These are phyloP conservation scores for Casuarina cunninghamiana DNA, from an alignment of 306 rosid genomes.

Conservation along the genomic window DNA sequence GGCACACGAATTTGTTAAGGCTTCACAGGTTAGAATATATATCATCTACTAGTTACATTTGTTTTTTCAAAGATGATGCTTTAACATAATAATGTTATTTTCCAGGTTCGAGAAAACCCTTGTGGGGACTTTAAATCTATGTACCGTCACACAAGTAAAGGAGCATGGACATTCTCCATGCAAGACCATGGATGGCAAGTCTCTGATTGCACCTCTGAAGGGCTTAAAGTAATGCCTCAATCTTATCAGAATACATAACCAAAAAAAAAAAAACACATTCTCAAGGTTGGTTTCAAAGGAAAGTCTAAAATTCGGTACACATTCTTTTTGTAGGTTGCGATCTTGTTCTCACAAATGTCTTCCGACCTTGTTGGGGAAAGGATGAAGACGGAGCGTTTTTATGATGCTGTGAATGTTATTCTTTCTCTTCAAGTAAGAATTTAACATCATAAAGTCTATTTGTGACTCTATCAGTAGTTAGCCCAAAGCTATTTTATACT, in stretches of 20 bases:
- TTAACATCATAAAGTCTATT: not conserved
- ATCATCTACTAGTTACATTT: not conserved
- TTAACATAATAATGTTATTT: not conserved
- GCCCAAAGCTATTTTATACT: too few relatives aligned
- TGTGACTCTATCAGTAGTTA: not conserved
- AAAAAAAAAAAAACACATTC: not conserved
- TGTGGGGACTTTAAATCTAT: slow-evolving; percentile 44
- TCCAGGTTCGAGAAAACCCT: slow-evolving; percentile 49
- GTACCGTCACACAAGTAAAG: slow-evolving; percentile 55
- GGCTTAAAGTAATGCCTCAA: slow-evolving; percentile 41
- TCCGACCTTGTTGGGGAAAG: slow-evolving; percentile 24
- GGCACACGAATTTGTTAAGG: slow-evolving; percentile 64
- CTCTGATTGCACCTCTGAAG: slow-evolving; percentile 69
- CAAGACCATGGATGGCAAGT: slow-evolving; percentile 62
- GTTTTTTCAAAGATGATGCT: not conserved
- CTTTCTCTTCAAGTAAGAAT: slow-evolving; percentile 48
- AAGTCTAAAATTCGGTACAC: not conserved
- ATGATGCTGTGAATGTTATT: slow-evolving; percentile 57
- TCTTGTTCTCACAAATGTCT: slow-evolving; percentile 49
- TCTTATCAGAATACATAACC: not conserved
- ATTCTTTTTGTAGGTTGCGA: slow-evolving; percentile 32
- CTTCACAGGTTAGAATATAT: slow-evolving; percentile 49
- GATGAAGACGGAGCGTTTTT: slow-evolving; percentile 27
- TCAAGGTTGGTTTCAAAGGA: not conserved
- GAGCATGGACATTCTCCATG: slow-evolving; percentile 59